Base-by-base conservation (phyloP, 768 basidiomycete species). In the Porphyrellus cyaneotinctus region DNA sequence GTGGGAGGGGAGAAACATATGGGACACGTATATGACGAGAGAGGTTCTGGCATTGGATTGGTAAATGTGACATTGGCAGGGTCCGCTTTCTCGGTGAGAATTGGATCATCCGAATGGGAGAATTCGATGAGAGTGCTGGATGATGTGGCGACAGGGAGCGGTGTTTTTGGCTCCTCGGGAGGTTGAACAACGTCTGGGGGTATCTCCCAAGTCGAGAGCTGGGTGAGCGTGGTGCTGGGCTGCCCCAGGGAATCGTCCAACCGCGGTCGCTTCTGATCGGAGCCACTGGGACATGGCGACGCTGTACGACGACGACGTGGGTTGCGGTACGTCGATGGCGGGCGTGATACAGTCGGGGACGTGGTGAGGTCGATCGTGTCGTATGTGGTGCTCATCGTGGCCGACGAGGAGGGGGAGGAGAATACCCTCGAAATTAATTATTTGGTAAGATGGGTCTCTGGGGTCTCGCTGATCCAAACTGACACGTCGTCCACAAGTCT, bases 1-100 rank as follows among this genome's bases (percentile, higher is more conserved):
- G 81, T 81, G 1, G 88, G 88, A 0, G 85, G 78, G 36, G 75
- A 83, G 74, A 89, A 88, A 63, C 89, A 91, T 54, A 91, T 85
- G 11, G 89, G 89, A 62, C 89, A 90, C 0, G 78, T 80, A 64
- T 88, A 90, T n/a, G 75, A 70, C 0, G 84, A 76, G 15, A 88
- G 74, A 1, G 70, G 72, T 38, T 67, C 66, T 8, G 58, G 53
- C 2, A 43, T 8, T 1, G 57, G 23, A 1, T 52, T 26, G 10
- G 47, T 42, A 6, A 46, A 20, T 0, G 43, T 24, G 35, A 28
- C 14, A 5, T n/a, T 18, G 42, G 15, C 14, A 32, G 45, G n/a
- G n/a, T n/a, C n/a, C n/a, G n/a, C n/a, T n/a, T n/a, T n/a, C n/a
- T n/a, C n/a, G n/a, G n/a, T n/a, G n/a, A n/a, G n/a, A n/a, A n/a